Percentiles rank a stretch among this genome's conserved stretches.
Evolutionary conservation across 116 monocot species (phyloP).

Genomic region (Papilionanthe hybrid): DNA sequence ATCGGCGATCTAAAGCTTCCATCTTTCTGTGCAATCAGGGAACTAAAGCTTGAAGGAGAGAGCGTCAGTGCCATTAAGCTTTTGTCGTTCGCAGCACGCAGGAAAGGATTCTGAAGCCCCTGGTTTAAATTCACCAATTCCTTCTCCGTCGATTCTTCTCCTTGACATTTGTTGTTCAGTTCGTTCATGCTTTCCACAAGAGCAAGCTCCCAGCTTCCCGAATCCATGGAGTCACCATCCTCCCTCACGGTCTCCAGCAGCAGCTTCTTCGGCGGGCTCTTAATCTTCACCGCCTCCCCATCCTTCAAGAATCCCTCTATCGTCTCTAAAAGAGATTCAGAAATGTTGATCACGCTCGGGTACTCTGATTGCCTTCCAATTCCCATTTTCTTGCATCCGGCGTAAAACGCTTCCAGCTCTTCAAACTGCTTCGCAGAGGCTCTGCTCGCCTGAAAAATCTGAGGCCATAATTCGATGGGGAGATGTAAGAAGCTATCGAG

Average conservation of each 20-base stretch:
- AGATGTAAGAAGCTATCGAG: constrained; percentile 19
- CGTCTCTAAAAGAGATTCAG: constrained; percentile 24
- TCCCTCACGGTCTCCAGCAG: background rate
- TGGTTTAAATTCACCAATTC: too few species aligned
- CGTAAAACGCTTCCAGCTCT: constrained; percentile 41
- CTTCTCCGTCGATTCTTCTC: background rate
- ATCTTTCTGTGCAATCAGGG: background rate
- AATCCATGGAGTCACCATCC: background rate
- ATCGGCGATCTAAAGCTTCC: background rate
- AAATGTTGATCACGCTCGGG: constrained; percentile 41
- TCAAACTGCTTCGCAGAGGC: constrained; percentile 42
- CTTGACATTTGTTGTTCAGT: background rate
- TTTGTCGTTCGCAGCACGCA: constrained; percentile 3
- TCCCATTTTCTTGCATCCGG: constrained; percentile 38
- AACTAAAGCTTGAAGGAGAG: background rate
- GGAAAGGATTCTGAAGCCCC: constrained; percentile 20
- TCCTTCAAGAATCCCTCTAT: constrained; percentile 24
- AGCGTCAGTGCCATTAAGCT: background rate
- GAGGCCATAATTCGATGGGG: background rate
- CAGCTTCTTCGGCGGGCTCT: constrained; percentile 1
- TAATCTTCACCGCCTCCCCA: too few species aligned
- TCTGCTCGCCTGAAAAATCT: background rate
- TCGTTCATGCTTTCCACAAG: constrained; percentile 18
- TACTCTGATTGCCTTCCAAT: constrained; percentile 40
- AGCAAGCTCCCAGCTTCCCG: constrained; percentile 25